Percentiles rank a stretch among this genome's conserved stretches.
These are phyloP conservation scores for Neofusicoccum sp. DNA, from an alignment of 2,329 filamentous ascomycete species.

Conservation along the genomic window DNA sequence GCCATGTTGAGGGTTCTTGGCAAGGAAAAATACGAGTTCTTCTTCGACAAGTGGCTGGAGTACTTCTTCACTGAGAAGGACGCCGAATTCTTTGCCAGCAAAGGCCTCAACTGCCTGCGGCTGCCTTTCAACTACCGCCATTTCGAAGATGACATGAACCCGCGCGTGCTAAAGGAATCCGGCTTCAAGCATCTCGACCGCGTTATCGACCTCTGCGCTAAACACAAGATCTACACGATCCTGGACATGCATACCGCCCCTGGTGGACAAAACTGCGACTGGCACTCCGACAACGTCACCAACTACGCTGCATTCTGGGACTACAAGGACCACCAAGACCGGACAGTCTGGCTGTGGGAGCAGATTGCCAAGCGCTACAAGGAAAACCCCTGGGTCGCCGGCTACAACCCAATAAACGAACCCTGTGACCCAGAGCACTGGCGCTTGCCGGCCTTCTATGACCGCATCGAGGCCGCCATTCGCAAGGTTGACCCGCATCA, in stretches of 20 bases:
- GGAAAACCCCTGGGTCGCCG: constrained; percentile 47
- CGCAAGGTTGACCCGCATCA: constrained; percentile 52
- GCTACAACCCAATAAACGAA: constrained; percentile 56
- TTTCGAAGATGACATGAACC: constrained; percentile 58
- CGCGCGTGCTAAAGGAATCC: constrained; percentile 49
- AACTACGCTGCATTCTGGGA: constrained; percentile 55
- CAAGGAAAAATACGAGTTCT: constrained; percentile 58
- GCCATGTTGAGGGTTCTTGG: constrained; percentile 58
- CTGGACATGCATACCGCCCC: constrained; percentile 38
- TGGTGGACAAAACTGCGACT: constrained; percentile 5
- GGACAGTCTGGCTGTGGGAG: constrained; percentile 54
- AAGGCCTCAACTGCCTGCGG: constrained; percentile 61
- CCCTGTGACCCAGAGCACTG: constrained; percentile 52
- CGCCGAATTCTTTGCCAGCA: constrained; percentile 58
- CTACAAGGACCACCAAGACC: constrained; percentile 54
- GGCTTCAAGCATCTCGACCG: constrained; percentile 56
- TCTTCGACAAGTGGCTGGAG: constrained; percentile 58
- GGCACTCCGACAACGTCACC: constrained; percentile 30
- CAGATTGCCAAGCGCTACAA: constrained; percentile 49
- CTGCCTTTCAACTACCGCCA: constrained; percentile 65
- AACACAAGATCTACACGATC: constrained; percentile 54
- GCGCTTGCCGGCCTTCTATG: constrained; percentile 51
- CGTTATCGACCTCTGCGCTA: constrained; percentile 52
- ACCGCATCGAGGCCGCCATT: constrained; percentile 50
- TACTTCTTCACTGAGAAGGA: constrained; percentile 64